These are phyloP conservation scores for Debaryomyces hansenii DNA, from an alignment of 805 yeast genomes.

Conservation along the genomic window DNA sequence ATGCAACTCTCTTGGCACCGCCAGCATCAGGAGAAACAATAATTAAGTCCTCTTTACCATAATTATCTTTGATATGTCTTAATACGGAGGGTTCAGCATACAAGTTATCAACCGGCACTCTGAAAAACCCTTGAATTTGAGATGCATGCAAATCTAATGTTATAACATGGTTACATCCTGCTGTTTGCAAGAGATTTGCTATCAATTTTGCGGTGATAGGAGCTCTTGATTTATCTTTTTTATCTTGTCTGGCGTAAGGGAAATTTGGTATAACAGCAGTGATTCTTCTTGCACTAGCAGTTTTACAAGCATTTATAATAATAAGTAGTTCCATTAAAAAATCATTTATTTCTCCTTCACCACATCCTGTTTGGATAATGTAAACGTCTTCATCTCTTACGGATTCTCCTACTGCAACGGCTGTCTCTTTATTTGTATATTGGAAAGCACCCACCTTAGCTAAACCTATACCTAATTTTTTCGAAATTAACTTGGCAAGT, in stretches of 20 bases:
- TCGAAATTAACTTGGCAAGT: slow-evolving; percentile 71
- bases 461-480: slow-evolving; percentile 61
- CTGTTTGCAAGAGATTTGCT: slow-evolving; percentile 79
- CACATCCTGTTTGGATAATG: slow-evolving; percentile 78
- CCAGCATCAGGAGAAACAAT: slow-evolving; percentile 88
- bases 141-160: slow-evolving; percentile 90
- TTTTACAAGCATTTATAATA: slow-evolving; percentile 80
- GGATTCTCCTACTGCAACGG: slow-evolving; percentile 76
- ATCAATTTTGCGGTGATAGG: slow-evolving; percentile 83
- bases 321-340: slow-evolving; percentile 70
- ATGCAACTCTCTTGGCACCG: slow-evolving; percentile 89
- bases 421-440: slow-evolving; percentile 85
- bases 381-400: slow-evolving; percentile 84
- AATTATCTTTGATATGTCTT: slow-evolving; percentile 65
- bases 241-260: slow-evolving; percentile 87
- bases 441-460: slow-evolving; percentile 80
- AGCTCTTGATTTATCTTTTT: slow-evolving; percentile 82
- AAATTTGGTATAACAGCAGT: slow-evolving; percentile 82
- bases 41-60: slow-evolving; percentile 61
- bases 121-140: slow-evolving; percentile 84
- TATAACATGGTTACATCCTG: slow-evolving; percentile 84
- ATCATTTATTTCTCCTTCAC: slow-evolving; percentile 72
- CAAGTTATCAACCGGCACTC: slow-evolving; percentile 79
- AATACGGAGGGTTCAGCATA: slow-evolving; percentile 84
- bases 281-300: slow-evolving; percentile 79